Percentiles rank a stretch among this genome's conserved stretches.
These are phyloP conservation scores for Didymella exigua DNA, from an alignment of 2,329 filamentous ascomycete species.

Conservation along the genomic window DNA sequence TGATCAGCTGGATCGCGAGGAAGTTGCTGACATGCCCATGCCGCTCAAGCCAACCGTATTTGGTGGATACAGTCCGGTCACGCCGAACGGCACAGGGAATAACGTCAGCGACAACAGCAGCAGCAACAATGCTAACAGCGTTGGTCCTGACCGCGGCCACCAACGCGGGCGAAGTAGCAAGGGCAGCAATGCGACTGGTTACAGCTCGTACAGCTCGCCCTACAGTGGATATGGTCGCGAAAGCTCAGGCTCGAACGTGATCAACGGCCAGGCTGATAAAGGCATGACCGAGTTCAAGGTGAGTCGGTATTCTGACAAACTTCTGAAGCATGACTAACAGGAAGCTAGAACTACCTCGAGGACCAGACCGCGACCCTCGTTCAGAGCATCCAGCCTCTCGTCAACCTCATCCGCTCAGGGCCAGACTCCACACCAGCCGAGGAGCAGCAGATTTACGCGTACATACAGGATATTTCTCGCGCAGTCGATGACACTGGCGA, in stretches of 20 bases:
- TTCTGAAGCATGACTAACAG: constrained; percentile 17
- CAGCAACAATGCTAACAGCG: constrained; percentile 3
- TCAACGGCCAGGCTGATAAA: constrained; percentile 31
- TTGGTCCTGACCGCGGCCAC: constrained; percentile 19
- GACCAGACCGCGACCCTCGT: constrained; percentile 81
- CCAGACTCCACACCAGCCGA: constrained; percentile 38
- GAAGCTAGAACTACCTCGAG: constrained; percentile 72
- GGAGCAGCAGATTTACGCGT: constrained; percentile 62
- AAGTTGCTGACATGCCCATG: constrained; percentile 51
- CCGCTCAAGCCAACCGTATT: constrained; percentile 38
- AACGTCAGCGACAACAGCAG: constrained; percentile 8
- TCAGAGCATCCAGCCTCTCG: constrained; percentile 80
- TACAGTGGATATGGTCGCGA: constrained; percentile 46
- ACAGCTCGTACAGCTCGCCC: constrained; percentile 45
- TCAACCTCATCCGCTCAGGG: constrained; percentile 66
- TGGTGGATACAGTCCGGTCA: constrained; percentile 21
- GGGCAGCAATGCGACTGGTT: constrained; percentile 45
- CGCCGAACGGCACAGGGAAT: constrained; percentile 23
- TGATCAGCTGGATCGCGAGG: constrained; percentile 60
- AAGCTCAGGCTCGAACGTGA: constrained; percentile 35
- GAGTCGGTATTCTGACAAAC: constrained; percentile 25
- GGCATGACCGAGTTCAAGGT: constrained; percentile 66
- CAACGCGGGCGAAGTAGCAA: constrained; percentile 36
- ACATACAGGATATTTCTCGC: constrained; percentile 72
- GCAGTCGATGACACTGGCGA: constrained; percentile 73